Conservation (phyloP, 192 early-diverging fungal genomes). For the Gryganskiella cystojenkinii region DNA sequence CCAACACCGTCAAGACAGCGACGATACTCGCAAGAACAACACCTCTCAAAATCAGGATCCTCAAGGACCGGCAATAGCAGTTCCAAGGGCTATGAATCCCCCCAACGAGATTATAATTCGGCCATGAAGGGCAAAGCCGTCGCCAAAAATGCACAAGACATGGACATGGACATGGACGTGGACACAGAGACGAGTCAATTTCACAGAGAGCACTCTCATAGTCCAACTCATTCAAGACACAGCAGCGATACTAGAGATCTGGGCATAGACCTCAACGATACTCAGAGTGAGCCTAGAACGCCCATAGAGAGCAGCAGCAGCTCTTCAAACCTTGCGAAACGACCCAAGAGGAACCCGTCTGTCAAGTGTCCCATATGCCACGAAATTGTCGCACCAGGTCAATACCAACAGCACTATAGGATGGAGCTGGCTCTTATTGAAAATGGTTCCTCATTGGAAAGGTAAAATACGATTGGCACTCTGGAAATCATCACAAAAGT, state of each 20-base stretch:
- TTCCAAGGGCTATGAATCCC: neutral
- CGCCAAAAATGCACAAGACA: neutral
- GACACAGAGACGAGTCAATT: conserved; percentile 1
- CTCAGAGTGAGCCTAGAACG: neutral
- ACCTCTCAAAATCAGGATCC: neutral
- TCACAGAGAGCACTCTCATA: neutral
- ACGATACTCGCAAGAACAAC: neutral
- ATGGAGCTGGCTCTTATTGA: conserved; percentile 60
- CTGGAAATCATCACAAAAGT: no score
- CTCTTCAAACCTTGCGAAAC: conserved; percentile 18
- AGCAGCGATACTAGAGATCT: no score
- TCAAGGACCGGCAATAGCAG: neutral
- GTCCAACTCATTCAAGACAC: no score
- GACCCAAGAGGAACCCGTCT: conserved; percentile 36
- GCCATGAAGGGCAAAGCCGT: neutral
- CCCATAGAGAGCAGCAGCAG: neutral
- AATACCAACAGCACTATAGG: conserved; percentile 60
- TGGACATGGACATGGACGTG: neutral
- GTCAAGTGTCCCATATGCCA: conserved; percentile 63
- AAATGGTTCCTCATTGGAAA: conserved; percentile 22
- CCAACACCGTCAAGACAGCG: conserved; percentile 3
- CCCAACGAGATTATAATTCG: neutral
- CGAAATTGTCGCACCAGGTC: conserved; percentile 49
- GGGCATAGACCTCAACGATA: neutral
- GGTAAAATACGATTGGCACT: no score